Percentiles rank a stretch among this genome's conserved stretches.
These are phyloP conservation scores for Solanum hybrid DNA, from an alignment of 305 asterid genomes.

Conservation along the genomic window DNA sequence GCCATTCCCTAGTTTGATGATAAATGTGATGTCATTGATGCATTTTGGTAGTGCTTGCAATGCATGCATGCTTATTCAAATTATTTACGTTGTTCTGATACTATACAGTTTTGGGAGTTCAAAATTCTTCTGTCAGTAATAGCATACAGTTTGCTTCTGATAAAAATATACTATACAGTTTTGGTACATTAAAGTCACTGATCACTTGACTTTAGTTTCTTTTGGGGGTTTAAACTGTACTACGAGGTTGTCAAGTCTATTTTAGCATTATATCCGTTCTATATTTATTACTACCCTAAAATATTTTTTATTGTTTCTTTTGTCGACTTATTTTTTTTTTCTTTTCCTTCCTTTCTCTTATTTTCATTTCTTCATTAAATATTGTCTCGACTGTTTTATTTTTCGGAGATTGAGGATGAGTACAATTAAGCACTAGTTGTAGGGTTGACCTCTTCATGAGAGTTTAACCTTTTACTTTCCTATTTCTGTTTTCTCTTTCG, in stretches of 20 bases:
- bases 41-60: background rate
- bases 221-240: background rate
- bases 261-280: background rate
- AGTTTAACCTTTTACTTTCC: background rate
- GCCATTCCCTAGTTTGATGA: background rate
- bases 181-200: background rate
- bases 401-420: background rate
- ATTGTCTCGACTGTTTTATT: background rate
- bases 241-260: background rate
- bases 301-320: background rate
- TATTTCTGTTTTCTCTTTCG: background rate
- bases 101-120: background rate
- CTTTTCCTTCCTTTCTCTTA: background rate
- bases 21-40: background rate
- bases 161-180: background rate
- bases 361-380: background rate
- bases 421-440: background rate
- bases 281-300: background rate
- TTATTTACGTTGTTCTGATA: background rate
- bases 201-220: background rate
- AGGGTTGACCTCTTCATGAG: background rate
- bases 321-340: background rate
- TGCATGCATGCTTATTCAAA: background rate
- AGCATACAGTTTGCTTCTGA: background rate
- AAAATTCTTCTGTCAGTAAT: background rate